These are phyloP conservation scores for Helichrysum umbraculigerum DNA, from an alignment of 129 eudicot species.

Conservation along the genomic window DNA sequence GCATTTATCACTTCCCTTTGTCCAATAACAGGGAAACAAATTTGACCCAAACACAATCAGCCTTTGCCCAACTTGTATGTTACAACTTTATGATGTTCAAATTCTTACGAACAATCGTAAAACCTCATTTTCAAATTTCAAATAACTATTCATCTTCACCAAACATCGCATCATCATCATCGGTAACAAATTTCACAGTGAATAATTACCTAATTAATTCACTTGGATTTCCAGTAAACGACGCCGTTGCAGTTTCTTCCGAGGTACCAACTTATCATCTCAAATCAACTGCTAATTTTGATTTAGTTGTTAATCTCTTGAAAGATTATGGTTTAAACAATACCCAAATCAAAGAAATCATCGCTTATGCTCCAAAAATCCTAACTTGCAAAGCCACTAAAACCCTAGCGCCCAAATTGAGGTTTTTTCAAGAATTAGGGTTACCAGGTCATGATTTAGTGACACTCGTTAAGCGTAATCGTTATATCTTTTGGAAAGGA, in stretches of 20 bases:
- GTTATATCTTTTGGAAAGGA: neutral
- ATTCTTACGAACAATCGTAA: neutral
- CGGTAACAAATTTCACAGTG: neutral
- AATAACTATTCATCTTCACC: neutral
- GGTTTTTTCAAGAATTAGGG: conserved; percentile 22
- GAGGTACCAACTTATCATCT: conserved; percentile 29
- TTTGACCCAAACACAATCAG: neutral
- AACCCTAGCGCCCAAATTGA: conserved; percentile 25
- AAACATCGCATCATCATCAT: too few relatives aligned
- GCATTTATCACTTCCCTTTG: too few relatives aligned
- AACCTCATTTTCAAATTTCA: neutral
- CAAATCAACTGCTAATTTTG: conserved; percentile 21
- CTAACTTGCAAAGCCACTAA: conserved; percentile 9
- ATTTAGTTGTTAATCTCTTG: conserved; percentile 28
- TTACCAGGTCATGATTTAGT: conserved; percentile 27
- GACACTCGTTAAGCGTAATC: conserved; percentile 12
- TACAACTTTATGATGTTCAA: neutral
- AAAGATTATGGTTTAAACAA: conserved; percentile 20
- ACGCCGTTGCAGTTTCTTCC: conserved; percentile 22
- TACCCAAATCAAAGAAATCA: conserved; percentile 31
- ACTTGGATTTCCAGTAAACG: conserved; percentile 32
- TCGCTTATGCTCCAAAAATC: conserved; percentile 7
- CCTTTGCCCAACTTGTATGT: neutral
- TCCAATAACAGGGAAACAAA: too few relatives aligned
- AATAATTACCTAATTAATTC: conserved; percentile 25